Evolutionary conservation across 495 filamentous ascomycete genomes (phyloP).

Genomic region (Talaromyces liani): DNA sequence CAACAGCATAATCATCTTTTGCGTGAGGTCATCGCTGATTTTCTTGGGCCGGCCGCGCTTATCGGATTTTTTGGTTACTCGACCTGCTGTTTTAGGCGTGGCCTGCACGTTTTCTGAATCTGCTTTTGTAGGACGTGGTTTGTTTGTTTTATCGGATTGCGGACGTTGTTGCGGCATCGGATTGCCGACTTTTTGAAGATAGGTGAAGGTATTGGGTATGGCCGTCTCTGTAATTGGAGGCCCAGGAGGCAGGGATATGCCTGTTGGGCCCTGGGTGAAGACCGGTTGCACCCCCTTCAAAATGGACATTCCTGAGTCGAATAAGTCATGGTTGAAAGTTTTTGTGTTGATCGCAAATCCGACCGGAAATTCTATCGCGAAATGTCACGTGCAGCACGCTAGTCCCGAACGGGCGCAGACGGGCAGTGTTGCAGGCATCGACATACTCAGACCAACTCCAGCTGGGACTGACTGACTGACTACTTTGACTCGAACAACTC

Average conservation of each 20-base stretch:
- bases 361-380: neutral
- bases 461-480: neutral
- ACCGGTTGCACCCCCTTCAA: slow-evolving; percentile 2
- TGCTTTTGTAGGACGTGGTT: neutral
- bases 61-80: slow-evolving; percentile 5
- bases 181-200: slow-evolving; percentile 5
- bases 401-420: neutral
- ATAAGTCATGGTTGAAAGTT: neutral
- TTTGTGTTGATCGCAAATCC: neutral
- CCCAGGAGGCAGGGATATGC: neutral
- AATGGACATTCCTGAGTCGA: neutral
- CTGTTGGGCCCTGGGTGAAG: neutral
- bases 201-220: slow-evolving; percentile 4
- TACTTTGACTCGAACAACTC: neutral
- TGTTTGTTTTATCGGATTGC: slow-evolving; percentile 2
- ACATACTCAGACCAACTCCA: neutral
- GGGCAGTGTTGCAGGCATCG: neutral
- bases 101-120: neutral
- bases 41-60: slow-evolving; percentile 11
- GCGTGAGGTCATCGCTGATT: slow-evolving; percentile 11
- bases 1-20: slow-evolving; percentile 9
- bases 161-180: slow-evolving; percentile 5
- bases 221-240: neutral
- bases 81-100: neutral
- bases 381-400: slow-evolving; percentile 1